Conservation (phyloP, 805 yeast species). For the Candida maesae region DNA sequence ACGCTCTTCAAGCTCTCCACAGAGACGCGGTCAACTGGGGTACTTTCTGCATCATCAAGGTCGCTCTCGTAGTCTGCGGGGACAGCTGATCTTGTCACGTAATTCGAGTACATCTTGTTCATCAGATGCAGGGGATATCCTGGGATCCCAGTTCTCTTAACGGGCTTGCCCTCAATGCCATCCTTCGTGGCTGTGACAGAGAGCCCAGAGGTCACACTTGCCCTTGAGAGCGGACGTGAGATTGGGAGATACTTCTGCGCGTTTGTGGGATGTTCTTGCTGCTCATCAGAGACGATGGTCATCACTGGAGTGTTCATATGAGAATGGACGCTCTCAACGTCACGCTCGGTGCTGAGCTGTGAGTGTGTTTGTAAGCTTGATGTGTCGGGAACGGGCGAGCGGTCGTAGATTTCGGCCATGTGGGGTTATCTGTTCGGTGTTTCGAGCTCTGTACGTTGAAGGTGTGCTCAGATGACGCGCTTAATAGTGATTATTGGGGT, state of each 20-base stretch:
- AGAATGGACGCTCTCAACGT: conserved; percentile 13
- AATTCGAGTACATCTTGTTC: conserved; percentile 31
- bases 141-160: conserved; percentile 42
- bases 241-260: conserved; percentile 19
- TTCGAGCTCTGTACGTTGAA: no score
- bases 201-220: conserved; percentile 61
- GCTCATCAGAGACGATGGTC: conserved; percentile 12
- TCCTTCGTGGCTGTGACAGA: conserved; percentile 74
- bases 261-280: conserved; percentile 4
- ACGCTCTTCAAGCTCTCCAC: conserved; percentile 22
- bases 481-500: no score
- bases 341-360: conserved; percentile 7
- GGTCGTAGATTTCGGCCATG: conserved; percentile 12
- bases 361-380: neutral
- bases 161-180: conserved; percentile 62
- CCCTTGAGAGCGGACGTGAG: conserved; percentile 58
- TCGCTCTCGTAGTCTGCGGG: conserved; percentile 4
- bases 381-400: conserved; percentile 3
- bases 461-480: no score
- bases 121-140: conserved; percentile 36
- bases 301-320: conserved; percentile 10
- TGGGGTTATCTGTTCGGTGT: no score
- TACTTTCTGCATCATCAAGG: conserved; percentile 4
- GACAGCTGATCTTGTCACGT: conserved; percentile 12
- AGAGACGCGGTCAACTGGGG: conserved; percentile 18